Percentiles rank a stretch among this genome's conserved stretches.
Evolutionary conservation across 352 stramenopile species (phyloP).

Genomic region (Phytopythium litorale): DNA sequence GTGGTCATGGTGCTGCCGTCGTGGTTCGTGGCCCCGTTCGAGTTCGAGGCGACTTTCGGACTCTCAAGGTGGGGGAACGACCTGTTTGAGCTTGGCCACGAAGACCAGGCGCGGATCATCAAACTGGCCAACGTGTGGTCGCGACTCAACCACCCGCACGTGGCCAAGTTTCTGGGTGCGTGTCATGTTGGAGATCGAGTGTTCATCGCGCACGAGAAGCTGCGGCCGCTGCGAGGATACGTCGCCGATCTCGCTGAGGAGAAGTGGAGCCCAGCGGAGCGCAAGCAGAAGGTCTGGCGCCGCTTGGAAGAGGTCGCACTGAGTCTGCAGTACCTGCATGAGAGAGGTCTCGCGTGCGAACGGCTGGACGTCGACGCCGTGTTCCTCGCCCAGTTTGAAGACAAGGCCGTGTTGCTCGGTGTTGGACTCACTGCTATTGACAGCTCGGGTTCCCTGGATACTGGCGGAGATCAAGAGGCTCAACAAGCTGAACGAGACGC

Average conservation of each 20-base stretch:
- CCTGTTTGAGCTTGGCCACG: background rate
- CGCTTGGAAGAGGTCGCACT: background rate
- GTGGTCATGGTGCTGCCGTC: background rate
- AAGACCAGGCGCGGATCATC: background rate
- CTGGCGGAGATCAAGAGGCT: no score
- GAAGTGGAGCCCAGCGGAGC: no score
- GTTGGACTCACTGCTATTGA: background rate
- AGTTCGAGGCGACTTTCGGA: background rate
- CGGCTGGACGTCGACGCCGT: background rate
- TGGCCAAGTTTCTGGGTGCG: slow-evolving; percentile 5
- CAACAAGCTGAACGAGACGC: background rate
- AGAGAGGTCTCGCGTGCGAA: background rate
- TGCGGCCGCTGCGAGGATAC: background rate
- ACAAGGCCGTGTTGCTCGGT: background rate
- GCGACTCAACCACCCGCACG: background rate
- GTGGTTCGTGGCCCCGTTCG: background rate
- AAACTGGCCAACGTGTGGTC: background rate
- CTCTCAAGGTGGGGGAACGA: slow-evolving; percentile 2
- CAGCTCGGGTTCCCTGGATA: no score
- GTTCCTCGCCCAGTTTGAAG: background rate
- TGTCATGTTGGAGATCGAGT: background rate
- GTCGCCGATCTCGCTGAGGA: no score
- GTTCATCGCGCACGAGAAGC: slow-evolving; percentile 1
- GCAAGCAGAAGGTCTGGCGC: background rate
- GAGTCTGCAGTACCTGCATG: background rate